These are phyloP conservation scores for Colletotrichum sublineola DNA, from an alignment of 2,329 filamentous ascomycete species.

Conservation along the genomic window DNA sequence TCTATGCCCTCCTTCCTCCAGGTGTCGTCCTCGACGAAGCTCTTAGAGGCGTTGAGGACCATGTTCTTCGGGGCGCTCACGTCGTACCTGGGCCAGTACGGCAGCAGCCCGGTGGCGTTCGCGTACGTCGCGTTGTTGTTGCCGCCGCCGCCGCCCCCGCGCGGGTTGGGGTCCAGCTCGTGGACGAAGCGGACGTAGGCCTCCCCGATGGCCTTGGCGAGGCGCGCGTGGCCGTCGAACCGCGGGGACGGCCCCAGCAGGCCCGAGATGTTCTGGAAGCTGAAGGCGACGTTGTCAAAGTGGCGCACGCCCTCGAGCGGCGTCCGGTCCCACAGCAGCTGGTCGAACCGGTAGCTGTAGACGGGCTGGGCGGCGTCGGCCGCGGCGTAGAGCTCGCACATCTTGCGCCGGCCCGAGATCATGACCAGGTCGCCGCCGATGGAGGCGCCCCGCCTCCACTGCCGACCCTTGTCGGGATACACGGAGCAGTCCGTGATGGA, in stretches of 20 bases:
- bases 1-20: slow-evolving; percentile 62
- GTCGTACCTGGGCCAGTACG: slow-evolving; percentile 58
- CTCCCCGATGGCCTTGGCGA: slow-evolving; percentile 55
- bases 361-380: slow-evolving; percentile 49
- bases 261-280: slow-evolving; percentile 64
- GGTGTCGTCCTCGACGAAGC: slow-evolving; percentile 61
- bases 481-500: slow-evolving; percentile 54
- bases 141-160: neutral
- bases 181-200: slow-evolving; percentile 61
- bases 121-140: slow-evolving; percentile 13
- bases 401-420: slow-evolving; percentile 60
- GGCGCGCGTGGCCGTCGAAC: slow-evolving; percentile 53
- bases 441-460: slow-evolving; percentile 60
- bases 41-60: slow-evolving; percentile 59
- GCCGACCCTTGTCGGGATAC: slow-evolving; percentile 50
- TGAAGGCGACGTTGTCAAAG: slow-evolving; percentile 64
- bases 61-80: slow-evolving; percentile 57
- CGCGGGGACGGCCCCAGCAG: slow-evolving; percentile 59
- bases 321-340: slow-evolving; percentile 57
- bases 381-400: slow-evolving; percentile 56
- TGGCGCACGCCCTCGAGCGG: slow-evolving; percentile 58
- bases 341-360: slow-evolving; percentile 65
- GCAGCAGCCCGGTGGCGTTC: slow-evolving; percentile 46
- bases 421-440: slow-evolving; percentile 64
- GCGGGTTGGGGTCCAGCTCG: slow-evolving; percentile 57